These are phyloP conservation scores for Ichthyophonus hoferi DNA, from an alignment of 208 protist species.

Conservation along the genomic window DNA sequence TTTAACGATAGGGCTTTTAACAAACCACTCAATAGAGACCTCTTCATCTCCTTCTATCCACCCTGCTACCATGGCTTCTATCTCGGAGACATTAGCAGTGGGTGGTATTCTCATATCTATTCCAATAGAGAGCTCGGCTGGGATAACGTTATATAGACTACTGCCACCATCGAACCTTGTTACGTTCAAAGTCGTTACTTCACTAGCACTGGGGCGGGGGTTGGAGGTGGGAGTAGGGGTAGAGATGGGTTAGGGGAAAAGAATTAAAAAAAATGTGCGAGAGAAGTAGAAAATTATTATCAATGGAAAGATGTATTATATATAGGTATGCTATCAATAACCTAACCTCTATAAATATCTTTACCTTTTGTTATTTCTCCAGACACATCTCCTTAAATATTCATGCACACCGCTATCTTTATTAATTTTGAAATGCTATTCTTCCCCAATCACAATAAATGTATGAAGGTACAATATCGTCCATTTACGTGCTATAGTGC, in stretches of 20 bases:
- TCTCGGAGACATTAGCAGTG: not conserved
- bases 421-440: too few relatives aligned
- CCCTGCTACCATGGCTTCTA: not conserved
- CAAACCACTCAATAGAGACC: not conserved
- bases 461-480: too few relatives aligned
- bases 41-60: not conserved
- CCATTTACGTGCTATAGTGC: too few relatives aligned
- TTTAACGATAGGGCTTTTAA: not conserved
- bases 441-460: too few relatives aligned
- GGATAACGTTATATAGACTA: conserved; percentile 4
- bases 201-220: not conserved
- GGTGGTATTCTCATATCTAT: not conserved
- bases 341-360: too few relatives aligned
- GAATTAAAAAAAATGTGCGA: too few relatives aligned
- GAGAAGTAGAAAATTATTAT: too few relatives aligned
- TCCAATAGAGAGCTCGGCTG: not conserved
- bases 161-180: not conserved
- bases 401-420: too few relatives aligned
- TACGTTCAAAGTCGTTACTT: not conserved
- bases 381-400: too few relatives aligned
- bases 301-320: too few relatives aligned
- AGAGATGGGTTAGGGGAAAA: not conserved
- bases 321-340: too few relatives aligned
- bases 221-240: not conserved
- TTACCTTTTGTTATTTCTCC: too few relatives aligned